phyloP scores from a whole-genome alignment of 257 asterid species.

The Scutellaria barbata region DNA sequence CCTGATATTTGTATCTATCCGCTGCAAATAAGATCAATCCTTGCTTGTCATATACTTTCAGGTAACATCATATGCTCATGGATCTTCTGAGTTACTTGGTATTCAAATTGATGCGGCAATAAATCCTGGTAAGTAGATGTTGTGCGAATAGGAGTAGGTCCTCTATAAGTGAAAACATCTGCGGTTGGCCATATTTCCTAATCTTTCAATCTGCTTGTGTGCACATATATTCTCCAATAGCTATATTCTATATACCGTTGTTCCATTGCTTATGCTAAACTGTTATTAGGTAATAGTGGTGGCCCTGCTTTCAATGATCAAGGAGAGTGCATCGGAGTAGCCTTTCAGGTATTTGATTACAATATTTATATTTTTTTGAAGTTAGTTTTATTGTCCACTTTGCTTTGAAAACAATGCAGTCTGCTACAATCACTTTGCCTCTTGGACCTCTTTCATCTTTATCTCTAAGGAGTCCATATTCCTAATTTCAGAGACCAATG shows the following conservation, averaged over 20 bases:
- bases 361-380: neutral
- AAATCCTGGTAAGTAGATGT: constrained; percentile 75
- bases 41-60: constrained; percentile 43
- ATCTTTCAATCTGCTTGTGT: constrained; percentile 25
- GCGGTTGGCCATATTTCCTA: constrained; percentile 21
- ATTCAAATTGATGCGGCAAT: constrained; percentile 99
- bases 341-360: constrained; percentile 75
- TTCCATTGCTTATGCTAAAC: constrained; percentile 38
- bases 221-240: neutral
- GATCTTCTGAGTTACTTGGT: constrained; percentile 92
- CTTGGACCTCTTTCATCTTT: constrained; percentile 20
- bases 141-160: constrained; percentile 16
- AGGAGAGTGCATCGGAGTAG: constrained; percentile 99
- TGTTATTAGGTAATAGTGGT: constrained; percentile 84
- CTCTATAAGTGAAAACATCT: constrained; percentile 19
- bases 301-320: constrained; percentile 97
- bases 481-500: constrained; percentile 26
- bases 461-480: constrained; percentile 23
- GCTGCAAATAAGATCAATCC: constrained; percentile 23
- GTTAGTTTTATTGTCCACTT: constrained; percentile 23
- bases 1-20: constrained; percentile 23
- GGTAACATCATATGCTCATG: constrained; percentile 99
- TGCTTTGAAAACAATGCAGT: constrained; percentile 20
- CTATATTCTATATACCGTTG: constrained; percentile 14
- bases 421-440: constrained; percentile 21